Percentiles rank a stretch among this genome's conserved stretches.
Evolutionary conservation across 2,329 filamentous ascomycete species (phyloP).

Genomic region (Diaporthe eres): DNA sequence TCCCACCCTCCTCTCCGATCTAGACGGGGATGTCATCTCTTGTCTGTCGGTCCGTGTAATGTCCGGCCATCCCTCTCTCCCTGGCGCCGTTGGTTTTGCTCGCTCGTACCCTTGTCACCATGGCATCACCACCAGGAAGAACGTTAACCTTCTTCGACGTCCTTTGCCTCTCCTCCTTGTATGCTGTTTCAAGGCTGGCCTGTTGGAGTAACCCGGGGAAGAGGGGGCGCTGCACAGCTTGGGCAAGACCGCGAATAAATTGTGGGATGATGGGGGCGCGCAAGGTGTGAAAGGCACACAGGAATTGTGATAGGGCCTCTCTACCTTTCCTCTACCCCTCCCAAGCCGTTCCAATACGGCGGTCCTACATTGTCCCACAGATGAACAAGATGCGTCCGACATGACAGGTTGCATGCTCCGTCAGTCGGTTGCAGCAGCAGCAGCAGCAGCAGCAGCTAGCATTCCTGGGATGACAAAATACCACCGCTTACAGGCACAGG

Average conservation of each 20-base stretch:
- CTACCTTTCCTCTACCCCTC: not conserved
- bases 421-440: conserved; percentile 4
- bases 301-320: conserved; percentile 21
- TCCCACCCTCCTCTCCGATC: conserved; percentile 30
- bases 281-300: conserved; percentile 9
- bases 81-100: not conserved
- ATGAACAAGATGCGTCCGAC: conserved; percentile 39
- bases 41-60: not conserved
- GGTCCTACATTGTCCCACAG: conserved; percentile 24
- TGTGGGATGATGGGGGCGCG: conserved; percentile 4
- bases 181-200: conserved; percentile 14
- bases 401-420: conserved; percentile 36
- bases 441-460: not conserved
- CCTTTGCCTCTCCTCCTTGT: not conserved
- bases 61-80: not conserved
- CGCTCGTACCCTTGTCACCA: not conserved
- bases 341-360: not conserved
- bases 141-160: not conserved
- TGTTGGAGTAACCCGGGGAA: not conserved
- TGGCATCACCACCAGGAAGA: conserved; percentile 10
- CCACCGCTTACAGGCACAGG: not conserved
- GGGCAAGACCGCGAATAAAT: conserved; percentile 17
- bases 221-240: conserved; percentile 9
- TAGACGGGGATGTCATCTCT: conserved; percentile 20
- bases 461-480: not conserved